Evolutionary conservation across 2,329 filamentous ascomycete genomes (phyloP).

Genomic region (Aphanoascus verrucosus): DNA sequence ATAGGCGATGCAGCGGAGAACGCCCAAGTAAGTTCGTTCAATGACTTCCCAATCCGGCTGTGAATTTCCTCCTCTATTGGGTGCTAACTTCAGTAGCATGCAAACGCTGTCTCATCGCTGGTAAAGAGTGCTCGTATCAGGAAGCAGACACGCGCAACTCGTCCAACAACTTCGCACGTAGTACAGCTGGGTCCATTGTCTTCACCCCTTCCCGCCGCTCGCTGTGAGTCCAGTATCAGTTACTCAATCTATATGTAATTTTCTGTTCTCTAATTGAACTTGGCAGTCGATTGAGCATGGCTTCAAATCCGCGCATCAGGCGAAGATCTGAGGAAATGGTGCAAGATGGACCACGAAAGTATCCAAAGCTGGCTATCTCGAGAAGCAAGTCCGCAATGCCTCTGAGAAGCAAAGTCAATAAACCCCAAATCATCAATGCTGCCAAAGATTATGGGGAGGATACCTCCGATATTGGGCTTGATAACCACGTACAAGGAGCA

Average conservation of each 20-base stretch:
- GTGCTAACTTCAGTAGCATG: background rate
- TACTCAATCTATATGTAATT: background rate
- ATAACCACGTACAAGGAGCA: background rate
- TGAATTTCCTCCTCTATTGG: background rate
- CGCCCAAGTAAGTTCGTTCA: background rate
- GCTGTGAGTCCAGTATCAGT: background rate
- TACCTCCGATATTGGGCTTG: background rate
- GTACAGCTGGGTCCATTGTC: background rate
- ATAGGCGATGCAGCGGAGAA: conserved; percentile 1
- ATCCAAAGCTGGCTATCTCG: background rate
- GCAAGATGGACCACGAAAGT: background rate
- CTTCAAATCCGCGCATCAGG: background rate
- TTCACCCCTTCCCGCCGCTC: background rate
- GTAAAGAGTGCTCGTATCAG: background rate
- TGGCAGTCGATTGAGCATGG: background rate
- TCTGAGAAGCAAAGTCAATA: background rate
- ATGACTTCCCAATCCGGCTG: background rate
- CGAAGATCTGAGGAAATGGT: background rate
- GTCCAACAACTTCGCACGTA: background rate
- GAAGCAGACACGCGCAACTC: background rate
- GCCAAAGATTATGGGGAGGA: background rate
- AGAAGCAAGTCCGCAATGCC: background rate
- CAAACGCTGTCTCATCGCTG: background rate
- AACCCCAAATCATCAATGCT: background rate
- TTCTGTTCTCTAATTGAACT: background rate